Evolutionary conservation across 768 basidiomycete genomes (phyloP).

Genomic region (Lactifluus volemus): DNA sequence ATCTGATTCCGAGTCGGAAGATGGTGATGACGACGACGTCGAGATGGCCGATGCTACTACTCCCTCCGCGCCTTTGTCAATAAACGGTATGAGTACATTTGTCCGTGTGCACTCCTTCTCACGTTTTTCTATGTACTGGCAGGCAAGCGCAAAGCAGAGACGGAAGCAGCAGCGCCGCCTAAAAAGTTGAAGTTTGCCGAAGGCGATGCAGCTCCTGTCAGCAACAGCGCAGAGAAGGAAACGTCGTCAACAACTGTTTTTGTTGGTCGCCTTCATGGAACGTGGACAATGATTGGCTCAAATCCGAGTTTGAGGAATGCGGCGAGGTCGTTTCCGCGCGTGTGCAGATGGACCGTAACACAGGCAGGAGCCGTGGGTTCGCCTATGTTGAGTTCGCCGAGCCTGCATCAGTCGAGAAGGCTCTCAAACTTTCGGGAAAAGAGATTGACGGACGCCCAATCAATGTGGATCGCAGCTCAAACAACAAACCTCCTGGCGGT

Average conservation of each 20-base stretch:
- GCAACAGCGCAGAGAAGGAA: slow-evolving; percentile 34
- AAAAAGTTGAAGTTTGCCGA: slow-evolving; percentile 81
- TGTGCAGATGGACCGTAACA: slow-evolving; percentile 79
- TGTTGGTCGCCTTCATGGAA: slow-evolving; percentile 95
- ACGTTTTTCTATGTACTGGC: neutral
- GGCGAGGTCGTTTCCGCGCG: slow-evolving; percentile 86
- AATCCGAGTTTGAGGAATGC: slow-evolving; percentile 79
- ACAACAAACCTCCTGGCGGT: slow-evolving; percentile 39
- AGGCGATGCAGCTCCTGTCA: slow-evolving; percentile 40
- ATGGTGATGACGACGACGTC: slow-evolving; percentile 37
- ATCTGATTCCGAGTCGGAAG: slow-evolving; percentile 20
- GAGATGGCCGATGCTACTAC: slow-evolving; percentile 44
- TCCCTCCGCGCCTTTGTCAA: slow-evolving; percentile 25
- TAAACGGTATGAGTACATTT: slow-evolving; percentile 14
- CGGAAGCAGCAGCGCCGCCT: slow-evolving; percentile 44
- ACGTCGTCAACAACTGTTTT: slow-evolving; percentile 58
- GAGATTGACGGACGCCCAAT: slow-evolving; percentile 90
- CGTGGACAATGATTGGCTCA: slow-evolving; percentile 92
- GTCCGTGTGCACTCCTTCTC: neutral
- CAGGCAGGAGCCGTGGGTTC: slow-evolving; percentile 78
- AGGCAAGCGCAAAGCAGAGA: slow-evolving; percentile 81
- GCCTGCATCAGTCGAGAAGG: slow-evolving; percentile 66
- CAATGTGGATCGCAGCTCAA: slow-evolving; percentile 73
- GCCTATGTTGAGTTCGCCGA: slow-evolving; percentile 76
- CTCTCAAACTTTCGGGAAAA: slow-evolving; percentile 69